Evolutionary conservation across 1,284 basidiomycete genomes (phyloP).

Genomic region (Cutaneotrichosporon sp.): DNA sequence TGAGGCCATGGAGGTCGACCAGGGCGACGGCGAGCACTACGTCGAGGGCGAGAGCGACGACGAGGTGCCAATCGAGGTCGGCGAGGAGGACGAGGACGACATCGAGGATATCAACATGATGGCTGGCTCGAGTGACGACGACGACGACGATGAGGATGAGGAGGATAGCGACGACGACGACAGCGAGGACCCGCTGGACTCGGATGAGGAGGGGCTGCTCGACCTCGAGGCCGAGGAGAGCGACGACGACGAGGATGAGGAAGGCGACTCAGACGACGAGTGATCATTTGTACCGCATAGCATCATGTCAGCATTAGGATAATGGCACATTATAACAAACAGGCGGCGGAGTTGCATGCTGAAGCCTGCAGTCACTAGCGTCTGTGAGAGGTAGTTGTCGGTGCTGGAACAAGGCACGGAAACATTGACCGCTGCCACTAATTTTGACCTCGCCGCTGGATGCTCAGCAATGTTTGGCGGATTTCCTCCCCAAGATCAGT

Average conservation of each 20-base stretch:
- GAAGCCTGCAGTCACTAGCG: neutral
- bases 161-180: conserved; percentile 56
- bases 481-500: no score
- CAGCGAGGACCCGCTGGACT: conserved; percentile 54
- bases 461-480: no score
- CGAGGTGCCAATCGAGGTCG: conserved; percentile 63
- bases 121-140: conserved; percentile 55
- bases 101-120: conserved; percentile 64
- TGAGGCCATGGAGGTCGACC: conserved; percentile 37
- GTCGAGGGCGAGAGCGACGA: conserved; percentile 53
- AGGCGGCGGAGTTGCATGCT: neutral
- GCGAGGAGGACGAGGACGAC: conserved; percentile 62
- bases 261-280: conserved; percentile 55
- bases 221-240: conserved; percentile 61
- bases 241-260: conserved; percentile 63
- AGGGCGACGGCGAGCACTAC: conserved; percentile 52
- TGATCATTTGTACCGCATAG: conserved; percentile 11
- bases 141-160: conserved; percentile 35
- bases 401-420: no score
- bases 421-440: no score
- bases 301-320: conserved; percentile 16
- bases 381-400: no score
- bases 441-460: no score
- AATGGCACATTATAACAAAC: neutral
- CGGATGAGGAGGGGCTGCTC: conserved; percentile 64